Conservation (phyloP, 108 stramenopile genomes). For the Nannochloropsis salina region DNA sequence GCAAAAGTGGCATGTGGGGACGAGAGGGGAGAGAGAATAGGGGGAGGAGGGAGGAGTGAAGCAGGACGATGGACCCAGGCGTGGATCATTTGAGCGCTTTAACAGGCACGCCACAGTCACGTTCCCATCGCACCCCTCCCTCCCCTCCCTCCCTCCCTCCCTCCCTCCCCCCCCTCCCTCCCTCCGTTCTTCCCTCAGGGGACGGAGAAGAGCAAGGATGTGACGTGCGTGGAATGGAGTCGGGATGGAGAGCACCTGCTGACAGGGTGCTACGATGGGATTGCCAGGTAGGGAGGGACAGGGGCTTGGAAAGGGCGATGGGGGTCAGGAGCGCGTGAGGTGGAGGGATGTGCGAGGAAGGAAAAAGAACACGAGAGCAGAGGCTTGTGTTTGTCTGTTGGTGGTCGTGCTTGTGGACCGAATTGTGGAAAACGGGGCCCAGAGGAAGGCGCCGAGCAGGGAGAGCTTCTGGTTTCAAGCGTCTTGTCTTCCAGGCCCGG, state of each 20-base stretch:
- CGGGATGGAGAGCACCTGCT: constrained; percentile 72
- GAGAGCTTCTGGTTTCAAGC: no score
- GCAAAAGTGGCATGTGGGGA: no score
- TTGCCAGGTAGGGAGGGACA: constrained; percentile 56
- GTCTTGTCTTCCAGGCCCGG: no score
- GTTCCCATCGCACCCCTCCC: not conserved
- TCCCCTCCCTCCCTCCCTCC: not conserved
- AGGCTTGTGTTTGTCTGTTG: not conserved
- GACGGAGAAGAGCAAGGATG: constrained; percentile 69
- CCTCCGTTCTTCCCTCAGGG: not conserved
- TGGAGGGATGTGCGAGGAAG: not conserved
- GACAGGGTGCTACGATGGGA: constrained; percentile 84
- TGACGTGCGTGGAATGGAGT: constrained; percentile 84
- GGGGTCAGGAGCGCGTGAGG: no score
- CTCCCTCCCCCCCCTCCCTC: not conserved
- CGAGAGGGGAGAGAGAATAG: no score
- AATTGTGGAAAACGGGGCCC: no score
- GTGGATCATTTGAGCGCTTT: no score
- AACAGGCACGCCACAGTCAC: no score
- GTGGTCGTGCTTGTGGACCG: no score
- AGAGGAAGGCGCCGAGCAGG: no score
- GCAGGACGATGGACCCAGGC: no score
- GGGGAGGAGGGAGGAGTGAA: no score
- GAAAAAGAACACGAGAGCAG: not conserved
- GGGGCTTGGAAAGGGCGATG: not conserved